Conservation (phyloP, 2,329 filamentous ascomycete species). For the Metarhizium guizhouense region DNA sequence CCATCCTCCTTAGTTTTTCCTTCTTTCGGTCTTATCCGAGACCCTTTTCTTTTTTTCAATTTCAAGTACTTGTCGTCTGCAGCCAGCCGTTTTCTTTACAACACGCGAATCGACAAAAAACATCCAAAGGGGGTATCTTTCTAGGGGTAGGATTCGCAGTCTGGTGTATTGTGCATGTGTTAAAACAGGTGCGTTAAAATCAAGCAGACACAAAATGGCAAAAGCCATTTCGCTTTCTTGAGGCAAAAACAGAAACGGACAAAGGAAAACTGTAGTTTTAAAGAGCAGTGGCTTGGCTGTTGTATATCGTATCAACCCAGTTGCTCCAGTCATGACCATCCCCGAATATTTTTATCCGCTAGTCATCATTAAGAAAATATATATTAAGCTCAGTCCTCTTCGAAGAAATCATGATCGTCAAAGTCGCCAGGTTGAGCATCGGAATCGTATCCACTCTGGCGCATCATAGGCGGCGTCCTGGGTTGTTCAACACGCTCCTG, state of each 20-base stretch:
- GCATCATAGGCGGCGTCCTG: slow-evolving; percentile 55
- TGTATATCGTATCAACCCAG: background rate
- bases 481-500: slow-evolving; percentile 31
- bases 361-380: background rate
- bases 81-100: background rate
- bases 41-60: background rate
- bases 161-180: slow-evolving; percentile 10
- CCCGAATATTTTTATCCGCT: background rate
- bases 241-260: background rate
- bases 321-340: background rate
- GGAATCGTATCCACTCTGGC: slow-evolving; percentile 47
- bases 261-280: background rate
- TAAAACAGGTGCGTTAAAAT: background rate
- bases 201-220: background rate
- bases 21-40: background rate
- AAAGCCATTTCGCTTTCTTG: slow-evolving; percentile 1
- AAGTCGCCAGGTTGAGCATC: slow-evolving; percentile 52
- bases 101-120: slow-evolving; percentile 5
- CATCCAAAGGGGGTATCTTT: slow-evolving; percentile 32
- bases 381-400: slow-evolving; percentile 30
- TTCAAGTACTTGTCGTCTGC: background rate
- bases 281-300: background rate
- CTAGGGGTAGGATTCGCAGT: slow-evolving; percentile 23
- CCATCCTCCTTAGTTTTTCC: background rate
- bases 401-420: slow-evolving; percentile 51